These are phyloP conservation scores for Botrytis sinoallii DNA, from an alignment of 2,329 filamentous ascomycete genomes.

Conservation along the genomic window DNA sequence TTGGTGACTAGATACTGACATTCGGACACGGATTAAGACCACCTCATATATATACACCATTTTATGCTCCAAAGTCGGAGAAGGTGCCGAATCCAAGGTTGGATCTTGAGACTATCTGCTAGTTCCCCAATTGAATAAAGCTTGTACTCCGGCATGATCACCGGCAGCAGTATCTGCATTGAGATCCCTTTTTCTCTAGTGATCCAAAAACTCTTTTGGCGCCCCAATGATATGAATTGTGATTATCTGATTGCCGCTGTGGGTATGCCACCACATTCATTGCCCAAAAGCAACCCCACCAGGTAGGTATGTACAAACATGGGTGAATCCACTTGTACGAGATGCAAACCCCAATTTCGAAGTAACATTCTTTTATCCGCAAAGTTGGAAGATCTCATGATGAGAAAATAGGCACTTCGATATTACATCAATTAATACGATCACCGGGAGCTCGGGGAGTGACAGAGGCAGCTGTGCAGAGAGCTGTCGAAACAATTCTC, in stretches of 20 bases:
- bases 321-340: background rate
- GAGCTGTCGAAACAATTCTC: background rate
- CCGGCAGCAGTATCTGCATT: background rate
- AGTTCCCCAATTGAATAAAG: background rate
- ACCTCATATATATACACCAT: background rate
- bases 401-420: background rate
- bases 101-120: background rate
- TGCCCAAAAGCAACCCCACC: background rate
- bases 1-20: background rate
- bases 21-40: background rate
- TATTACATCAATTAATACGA: background rate
- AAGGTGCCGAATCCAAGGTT: background rate
- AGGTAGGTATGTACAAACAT: background rate
- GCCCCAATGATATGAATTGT: constrained; percentile 4
- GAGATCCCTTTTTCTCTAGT: background rate
- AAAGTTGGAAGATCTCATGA: constrained; percentile 1
- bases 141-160: background rate
- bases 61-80: background rate
- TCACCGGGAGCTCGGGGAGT: background rate
- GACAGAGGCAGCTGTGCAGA: background rate
- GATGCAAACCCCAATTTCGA: background rate
- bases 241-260: background rate
- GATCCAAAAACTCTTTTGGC: constrained; percentile 2
- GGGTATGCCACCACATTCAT: background rate
- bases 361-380: constrained; percentile 5